phyloP scores from a whole-genome alignment of 768 basidiomycete species.

The Terana coerulea region DNA sequence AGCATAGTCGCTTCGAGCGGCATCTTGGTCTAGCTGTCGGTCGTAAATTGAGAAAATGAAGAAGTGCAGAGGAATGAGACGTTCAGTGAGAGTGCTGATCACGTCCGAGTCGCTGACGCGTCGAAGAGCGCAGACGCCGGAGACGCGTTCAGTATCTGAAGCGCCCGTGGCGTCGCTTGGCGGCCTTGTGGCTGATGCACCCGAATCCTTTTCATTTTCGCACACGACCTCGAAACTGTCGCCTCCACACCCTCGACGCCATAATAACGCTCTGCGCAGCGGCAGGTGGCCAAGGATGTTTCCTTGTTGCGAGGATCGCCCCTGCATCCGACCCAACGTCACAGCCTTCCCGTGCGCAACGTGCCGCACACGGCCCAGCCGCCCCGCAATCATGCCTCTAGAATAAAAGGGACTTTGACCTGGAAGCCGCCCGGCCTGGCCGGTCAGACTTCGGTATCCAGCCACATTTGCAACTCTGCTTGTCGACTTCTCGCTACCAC shows the following conservation, averaged over 20 bases:
- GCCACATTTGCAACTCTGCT: background rate
- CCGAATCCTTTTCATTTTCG: too few relatives aligned
- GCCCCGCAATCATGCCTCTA: background rate
- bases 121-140: background rate
- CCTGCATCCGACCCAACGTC: too few relatives aligned
- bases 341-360: background rate
- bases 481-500: too few relatives aligned
- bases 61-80: constrained; percentile 9
- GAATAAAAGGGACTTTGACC: background rate
- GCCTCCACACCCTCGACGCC: too few relatives aligned
- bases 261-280: too few relatives aligned
- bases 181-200: too few relatives aligned
- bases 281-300: too few relatives aligned
- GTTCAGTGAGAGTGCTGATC: constrained; percentile 2
- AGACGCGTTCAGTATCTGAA: background rate
- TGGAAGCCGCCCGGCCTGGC: too few relatives aligned
- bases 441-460: background rate
- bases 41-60: background rate
- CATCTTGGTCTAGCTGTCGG: constrained; percentile 50
- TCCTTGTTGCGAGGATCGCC: too few relatives aligned
- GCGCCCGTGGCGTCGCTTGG: background rate
- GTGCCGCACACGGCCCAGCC: background rate
- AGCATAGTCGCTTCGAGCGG: constrained; percentile 98
- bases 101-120: constrained; percentile 12
- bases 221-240: too few relatives aligned